Base-by-base conservation (phyloP, 139 green algal genomes). In the Spirogloea muscicola region DNA sequence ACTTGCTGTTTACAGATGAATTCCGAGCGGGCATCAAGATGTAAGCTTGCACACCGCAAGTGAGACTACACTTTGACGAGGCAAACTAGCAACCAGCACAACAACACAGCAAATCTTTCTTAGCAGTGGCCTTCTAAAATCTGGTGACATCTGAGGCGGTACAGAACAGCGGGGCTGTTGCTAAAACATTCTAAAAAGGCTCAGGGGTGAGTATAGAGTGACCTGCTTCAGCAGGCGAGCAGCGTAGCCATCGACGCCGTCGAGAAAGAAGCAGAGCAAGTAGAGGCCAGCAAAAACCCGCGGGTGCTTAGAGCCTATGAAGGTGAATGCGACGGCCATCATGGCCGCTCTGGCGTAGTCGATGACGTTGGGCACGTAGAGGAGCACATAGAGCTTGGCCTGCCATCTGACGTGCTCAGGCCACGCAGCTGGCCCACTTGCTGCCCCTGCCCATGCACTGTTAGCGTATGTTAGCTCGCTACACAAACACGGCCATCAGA, bases 291-390 rank as follows among this genome's bases (percentile, higher is more conserved):
- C 42, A 33, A 71, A 71, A 9, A 31, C 16, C 13, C 10, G 9
- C 9, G 61, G 61, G 9, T 18, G 9, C 25, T 71, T 51, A 18
- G 25, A 16, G 13, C 42, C 42, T 18, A 13, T 33, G 10, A 71
- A 25, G 9, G 61, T 33, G 42, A 71, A 63, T 9, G 46, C 46
- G 13, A 51, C 42, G 10, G 66, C 10, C 9, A 67, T 16, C 10
- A 71, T 37, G 42, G 66, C 33, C 9, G 16, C 13, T 66, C 61
- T 63, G 25, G 66, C 36, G 18, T 71, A 71, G 27, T 71, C 61
- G 42, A 71, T 67, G 18, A 71, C 18, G 16, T 71, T 71, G 9
- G 61, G 61, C 25, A 61, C 9, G 42, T 71, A 67, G 9, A 71
- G 46, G 39, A 71, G 46, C 42, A 71, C 61, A 10, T n/a, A n/a